phyloP scores from a whole-genome alignment of 192 early-diverging fungal species.

The Endogone sp. region DNA sequence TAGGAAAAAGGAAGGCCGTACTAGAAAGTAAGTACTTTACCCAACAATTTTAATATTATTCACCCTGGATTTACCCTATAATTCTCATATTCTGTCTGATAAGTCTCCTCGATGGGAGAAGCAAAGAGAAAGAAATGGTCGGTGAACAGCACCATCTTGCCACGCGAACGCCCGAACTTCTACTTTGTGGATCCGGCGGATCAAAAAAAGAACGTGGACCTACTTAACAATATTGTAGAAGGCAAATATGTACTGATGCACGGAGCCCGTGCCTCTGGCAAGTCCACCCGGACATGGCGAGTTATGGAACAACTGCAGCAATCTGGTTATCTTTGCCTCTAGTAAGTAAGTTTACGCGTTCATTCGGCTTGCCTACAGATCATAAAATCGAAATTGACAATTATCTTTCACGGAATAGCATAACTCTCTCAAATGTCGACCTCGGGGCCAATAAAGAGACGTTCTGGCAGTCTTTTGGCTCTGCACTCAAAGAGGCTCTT shows the following conservation, averaged over 20 bases:
- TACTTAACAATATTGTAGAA: neutral
- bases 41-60: neutral
- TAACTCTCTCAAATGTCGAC: neutral
- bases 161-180: conserved; percentile 6
- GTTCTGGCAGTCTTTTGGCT: conserved; percentile 7
- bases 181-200: conserved; percentile 13
- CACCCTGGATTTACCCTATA: neutral
- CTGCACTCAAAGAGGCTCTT: conserved; percentile 2
- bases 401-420: conserved; percentile 7
- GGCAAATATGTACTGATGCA: conserved; percentile 12
- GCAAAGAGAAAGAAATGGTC: conserved; percentile 8
- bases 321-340: conserved; percentile 7
- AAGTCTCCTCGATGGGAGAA: conserved; percentile 4
- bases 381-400: neutral
- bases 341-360: conserved; percentile 9
- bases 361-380: neutral
- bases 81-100: conserved; percentile 8
- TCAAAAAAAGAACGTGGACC: conserved; percentile 5
- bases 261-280: conserved; percentile 6
- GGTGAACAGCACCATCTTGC: conserved; percentile 12
- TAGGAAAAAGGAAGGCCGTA: conserved; percentile 8
- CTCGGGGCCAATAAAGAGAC: neutral
- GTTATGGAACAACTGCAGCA: conserved; percentile 8
- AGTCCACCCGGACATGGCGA: conserved; percentile 10
- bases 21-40: conserved; percentile 10